These are phyloP conservation scores for Schizopora paradoxa DNA, from an alignment of 1,284 basidiomycete genomes.

Conservation along the genomic window DNA sequence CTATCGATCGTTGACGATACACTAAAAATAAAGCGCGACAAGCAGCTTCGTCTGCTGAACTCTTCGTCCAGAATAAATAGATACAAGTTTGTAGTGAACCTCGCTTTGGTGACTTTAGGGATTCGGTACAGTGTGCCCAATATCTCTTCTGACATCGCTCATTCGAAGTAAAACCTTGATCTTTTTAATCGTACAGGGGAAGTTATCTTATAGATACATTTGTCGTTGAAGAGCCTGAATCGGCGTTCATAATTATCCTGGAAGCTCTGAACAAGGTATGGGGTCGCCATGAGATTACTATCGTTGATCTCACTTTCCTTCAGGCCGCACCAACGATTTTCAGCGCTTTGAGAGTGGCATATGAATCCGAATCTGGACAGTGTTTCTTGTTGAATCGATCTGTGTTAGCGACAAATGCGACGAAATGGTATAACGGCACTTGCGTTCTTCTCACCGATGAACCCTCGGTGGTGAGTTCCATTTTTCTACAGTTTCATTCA, in stretches of 20 bases:
- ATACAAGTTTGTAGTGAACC: slow-evolving; percentile 10
- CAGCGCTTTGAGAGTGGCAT: slow-evolving; percentile 32
- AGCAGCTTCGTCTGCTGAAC: background rate
- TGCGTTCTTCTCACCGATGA: background rate
- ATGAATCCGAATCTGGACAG: slow-evolving; percentile 38
- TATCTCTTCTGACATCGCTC: background rate
- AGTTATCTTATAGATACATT: slow-evolving; percentile 39
- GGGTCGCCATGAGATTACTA: background rate
- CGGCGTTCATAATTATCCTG: slow-evolving; percentile 27
- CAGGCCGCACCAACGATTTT: slow-evolving; percentile 27
- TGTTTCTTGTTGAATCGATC: slow-evolving; percentile 40
- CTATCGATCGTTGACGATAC: background rate
- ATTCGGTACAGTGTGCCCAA: slow-evolving; percentile 8
- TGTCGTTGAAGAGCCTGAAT: slow-evolving; percentile 23
- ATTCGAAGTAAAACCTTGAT: background rate
- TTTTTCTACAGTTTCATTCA: slow-evolving; percentile 2
- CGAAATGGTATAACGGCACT: background rate
- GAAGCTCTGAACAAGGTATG: slow-evolving; percentile 29
- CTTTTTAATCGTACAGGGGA: slow-evolving; percentile 24
- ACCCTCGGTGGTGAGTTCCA: background rate
- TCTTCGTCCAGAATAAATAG: background rate
- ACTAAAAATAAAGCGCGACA: background rate
- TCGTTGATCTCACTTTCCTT: background rate
- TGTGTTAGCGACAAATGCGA: slow-evolving; percentile 19
- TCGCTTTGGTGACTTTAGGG: slow-evolving; percentile 13